Evolutionary conservation across 2,329 filamentous ascomycete genomes (phyloP).

Genomic region (Cytospora piceae): DNA sequence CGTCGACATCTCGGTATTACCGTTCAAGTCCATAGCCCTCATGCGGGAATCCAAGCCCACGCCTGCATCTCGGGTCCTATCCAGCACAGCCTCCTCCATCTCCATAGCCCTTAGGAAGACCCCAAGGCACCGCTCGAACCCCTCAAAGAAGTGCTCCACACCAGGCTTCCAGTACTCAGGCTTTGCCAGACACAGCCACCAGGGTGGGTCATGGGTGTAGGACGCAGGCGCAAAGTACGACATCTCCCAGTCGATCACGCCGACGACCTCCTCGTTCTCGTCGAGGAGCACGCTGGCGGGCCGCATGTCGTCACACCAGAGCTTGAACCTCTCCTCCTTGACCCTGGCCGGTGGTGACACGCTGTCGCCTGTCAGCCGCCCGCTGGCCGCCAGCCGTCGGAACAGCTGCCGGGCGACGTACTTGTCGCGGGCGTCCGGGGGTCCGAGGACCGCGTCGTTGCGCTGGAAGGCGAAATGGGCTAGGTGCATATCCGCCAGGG

Average conservation of each 20-base stretch:
- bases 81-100: background rate
- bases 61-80: background rate
- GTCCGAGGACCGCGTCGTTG: conserved; percentile 42
- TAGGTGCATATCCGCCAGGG: conserved; percentile 44
- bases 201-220: conserved; percentile 6
- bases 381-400: conserved; percentile 34
- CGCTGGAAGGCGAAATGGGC: conserved; percentile 43
- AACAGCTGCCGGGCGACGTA: conserved; percentile 42
- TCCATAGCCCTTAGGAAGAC: conserved; percentile 9
- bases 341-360: no score
- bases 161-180: background rate
- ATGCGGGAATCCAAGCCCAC: background rate
- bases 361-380: background rate
- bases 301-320: conserved; percentile 27
- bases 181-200: conserved; percentile 14
- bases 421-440: conserved; percentile 39
- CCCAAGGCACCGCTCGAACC: background rate
- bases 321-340: conserved; percentile 6
- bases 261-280: conserved; percentile 10
- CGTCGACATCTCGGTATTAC: background rate
- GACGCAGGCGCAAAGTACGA: conserved; percentile 13
- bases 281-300: conserved; percentile 18
- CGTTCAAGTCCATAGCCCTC: background rate
- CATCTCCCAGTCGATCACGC: conserved; percentile 23
- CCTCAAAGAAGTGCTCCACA: background rate